phyloP scores from a whole-genome alignment of 805 yeast genomes.

The Dipodascopsis tothii region DNA sequence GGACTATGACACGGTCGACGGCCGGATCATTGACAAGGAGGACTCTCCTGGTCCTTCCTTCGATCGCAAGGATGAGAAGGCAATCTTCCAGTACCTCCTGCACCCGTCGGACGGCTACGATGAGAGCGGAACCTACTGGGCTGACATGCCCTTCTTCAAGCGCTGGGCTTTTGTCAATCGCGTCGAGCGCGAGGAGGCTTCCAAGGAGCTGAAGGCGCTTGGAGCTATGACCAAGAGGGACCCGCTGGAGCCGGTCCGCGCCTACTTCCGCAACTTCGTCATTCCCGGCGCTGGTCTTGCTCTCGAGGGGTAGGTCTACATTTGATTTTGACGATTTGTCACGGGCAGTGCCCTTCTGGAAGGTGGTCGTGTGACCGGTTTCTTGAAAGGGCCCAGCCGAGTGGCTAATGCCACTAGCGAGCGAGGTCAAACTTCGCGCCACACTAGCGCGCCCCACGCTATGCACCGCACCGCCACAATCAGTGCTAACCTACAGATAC shows the following conservation, averaged over 20 bases:
- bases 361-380: too few relatives aligned
- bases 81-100: conserved; percentile 30
- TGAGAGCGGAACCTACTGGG: conserved; percentile 35
- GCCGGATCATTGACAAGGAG: conserved; percentile 26
- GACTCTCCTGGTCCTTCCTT: conserved; percentile 20
- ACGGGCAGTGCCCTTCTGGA: too few relatives aligned
- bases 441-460: neutral
- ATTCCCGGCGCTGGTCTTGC: conserved; percentile 36
- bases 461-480: neutral
- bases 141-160: conserved; percentile 31
- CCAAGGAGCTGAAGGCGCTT: conserved; percentile 25
- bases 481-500: too few relatives aligned
- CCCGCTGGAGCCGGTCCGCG: conserved; percentile 32
- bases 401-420: too few relatives aligned
- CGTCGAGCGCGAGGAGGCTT: conserved; percentile 28
- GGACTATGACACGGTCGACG: conserved; percentile 36
- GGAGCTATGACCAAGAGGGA: conserved; percentile 29
- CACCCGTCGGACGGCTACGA: conserved; percentile 32
- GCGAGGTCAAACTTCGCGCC: conserved; percentile 6
- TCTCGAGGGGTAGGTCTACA: conserved; percentile 35
- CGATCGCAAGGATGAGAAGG: conserved; percentile 30
- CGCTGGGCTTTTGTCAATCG: conserved; percentile 26
- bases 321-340: too few relatives aligned
- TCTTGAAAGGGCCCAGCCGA: too few relatives aligned
- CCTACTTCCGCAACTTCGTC: conserved; percentile 33